Conservation (phyloP, 306 rosid genomes). For the Sesbania bispinosa region DNA sequence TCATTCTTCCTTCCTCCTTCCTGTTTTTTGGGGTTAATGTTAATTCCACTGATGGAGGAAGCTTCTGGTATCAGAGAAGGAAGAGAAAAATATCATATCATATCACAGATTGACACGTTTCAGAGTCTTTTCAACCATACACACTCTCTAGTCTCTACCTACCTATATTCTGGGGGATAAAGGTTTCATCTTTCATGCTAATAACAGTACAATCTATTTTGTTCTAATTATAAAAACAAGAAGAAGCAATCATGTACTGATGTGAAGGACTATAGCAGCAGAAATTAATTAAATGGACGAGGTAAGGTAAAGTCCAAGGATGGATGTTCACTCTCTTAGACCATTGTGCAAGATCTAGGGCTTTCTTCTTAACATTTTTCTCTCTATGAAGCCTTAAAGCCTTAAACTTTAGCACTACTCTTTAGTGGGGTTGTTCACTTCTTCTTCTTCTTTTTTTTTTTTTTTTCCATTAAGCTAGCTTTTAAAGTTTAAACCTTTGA, state of each 20-base stretch:
- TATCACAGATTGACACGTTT: conserved; percentile 45
- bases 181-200: conserved; percentile 31
- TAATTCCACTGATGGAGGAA: not conserved
- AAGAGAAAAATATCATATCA: not conserved
- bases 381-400: too few relatives aligned
- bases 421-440: conserved; percentile 26
- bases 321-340: conserved; percentile 28
- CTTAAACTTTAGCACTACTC: not conserved
- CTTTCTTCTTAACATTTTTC: not conserved
- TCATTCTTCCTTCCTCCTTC: not conserved
- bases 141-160: not conserved
- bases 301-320: not conserved
- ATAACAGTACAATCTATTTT: conserved; percentile 38
- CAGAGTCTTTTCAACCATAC: conserved; percentile 8
- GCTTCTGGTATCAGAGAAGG: not conserved
- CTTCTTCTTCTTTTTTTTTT: too few relatives aligned
- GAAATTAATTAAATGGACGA: conserved; percentile 8
- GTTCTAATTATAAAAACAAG: conserved; percentile 20
- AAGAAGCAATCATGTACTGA: too few relatives aligned
- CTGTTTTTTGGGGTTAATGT: not conserved
- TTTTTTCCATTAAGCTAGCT: too few relatives aligned
- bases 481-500: conserved; percentile 29
- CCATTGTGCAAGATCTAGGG: conserved; percentile 62
- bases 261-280: too few relatives aligned
- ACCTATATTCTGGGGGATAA: conserved; percentile 8